A percentile compares a stretch with the other conserved stretches of the same genome.
Conservation (phyloP, 1,284 basidiomycete genomes). For the Rhodotorula sp. region DNA sequence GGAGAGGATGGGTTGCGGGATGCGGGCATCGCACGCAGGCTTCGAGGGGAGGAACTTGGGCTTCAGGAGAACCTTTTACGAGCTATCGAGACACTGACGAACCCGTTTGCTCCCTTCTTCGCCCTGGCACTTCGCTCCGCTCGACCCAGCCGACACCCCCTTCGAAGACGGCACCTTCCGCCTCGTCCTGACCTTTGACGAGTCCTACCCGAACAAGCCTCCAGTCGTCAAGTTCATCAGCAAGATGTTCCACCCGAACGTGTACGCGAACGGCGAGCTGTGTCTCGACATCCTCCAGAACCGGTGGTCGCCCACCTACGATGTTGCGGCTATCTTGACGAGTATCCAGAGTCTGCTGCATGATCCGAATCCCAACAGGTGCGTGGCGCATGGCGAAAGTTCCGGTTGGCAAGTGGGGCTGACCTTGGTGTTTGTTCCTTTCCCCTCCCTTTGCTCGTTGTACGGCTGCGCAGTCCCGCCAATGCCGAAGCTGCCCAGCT, state of each 20-base stretch:
- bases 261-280: constrained; percentile 96
- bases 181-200: constrained; percentile 89
- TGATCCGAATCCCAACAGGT: constrained; percentile 91
- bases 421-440: not conserved
- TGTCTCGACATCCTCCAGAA: constrained; percentile 98
- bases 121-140: too few relatives aligned
- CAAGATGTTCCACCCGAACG: constrained; percentile 90
- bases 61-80: too few relatives aligned
- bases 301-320: constrained; percentile 96
- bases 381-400: constrained; percentile 41
- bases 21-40: not conserved
- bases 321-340: constrained; percentile 95
- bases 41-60: not conserved
- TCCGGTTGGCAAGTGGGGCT: rapidly evolving
- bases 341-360: constrained; percentile 92
- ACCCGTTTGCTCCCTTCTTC: not conserved
- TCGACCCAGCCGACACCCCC: constrained; percentile 80
- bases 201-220: constrained; percentile 97
- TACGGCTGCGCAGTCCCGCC: constrained; percentile 66
- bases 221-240: constrained; percentile 95
- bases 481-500: constrained; percentile 96
- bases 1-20: not conserved
- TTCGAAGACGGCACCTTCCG: constrained; percentile 99
- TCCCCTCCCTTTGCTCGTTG: not conserved
- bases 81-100: not conserved